A percentile compares a stretch with the other conserved stretches of the same genome.
phyloP scores from a whole-genome alignment of 805 yeast genomes.

The Nakazawaea wyomingensis region DNA sequence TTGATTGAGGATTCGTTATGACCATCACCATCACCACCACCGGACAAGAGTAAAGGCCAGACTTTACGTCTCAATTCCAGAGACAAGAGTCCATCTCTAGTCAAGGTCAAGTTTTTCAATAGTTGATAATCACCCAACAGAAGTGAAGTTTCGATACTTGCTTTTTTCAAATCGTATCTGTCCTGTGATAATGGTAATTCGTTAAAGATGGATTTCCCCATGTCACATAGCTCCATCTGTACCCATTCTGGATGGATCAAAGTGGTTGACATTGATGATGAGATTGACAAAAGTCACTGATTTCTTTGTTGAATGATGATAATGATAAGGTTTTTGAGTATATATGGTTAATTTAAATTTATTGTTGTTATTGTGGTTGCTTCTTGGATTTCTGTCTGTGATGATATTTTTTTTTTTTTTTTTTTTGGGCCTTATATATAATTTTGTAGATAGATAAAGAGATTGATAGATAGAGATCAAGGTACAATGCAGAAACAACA shows the following conservation, averaged over 20 bases:
- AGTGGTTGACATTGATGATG: conserved; percentile 9
- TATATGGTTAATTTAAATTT: too few species aligned
- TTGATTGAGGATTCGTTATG: too few species aligned
- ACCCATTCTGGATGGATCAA: conserved; percentile 39
- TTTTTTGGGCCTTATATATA: background rate
- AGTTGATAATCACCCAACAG: conserved; percentile 23
- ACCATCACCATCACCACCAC: conserved; percentile 14
- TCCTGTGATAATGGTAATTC: conserved; percentile 37
- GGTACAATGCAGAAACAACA: background rate
- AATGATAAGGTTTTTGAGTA: too few species aligned
- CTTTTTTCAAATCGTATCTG: conserved; percentile 30
- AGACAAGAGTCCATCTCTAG: conserved; percentile 43
- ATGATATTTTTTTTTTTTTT: background rate
- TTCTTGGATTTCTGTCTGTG: background rate
- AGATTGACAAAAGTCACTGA: too few species aligned
- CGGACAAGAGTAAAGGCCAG: conserved; percentile 43
- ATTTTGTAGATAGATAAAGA: background rate
- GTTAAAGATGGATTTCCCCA: conserved; percentile 42
- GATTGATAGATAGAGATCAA: background rate
- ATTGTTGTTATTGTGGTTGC: background rate
- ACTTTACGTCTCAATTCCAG: conserved; percentile 34
- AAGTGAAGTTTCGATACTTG: conserved; percentile 33
- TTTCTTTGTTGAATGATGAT: too few species aligned
- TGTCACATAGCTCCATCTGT: conserved; percentile 40
- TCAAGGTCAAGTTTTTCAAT: conserved; percentile 31